Percentiles rank a stretch among this genome's conserved stretches.
Evolutionary conservation across 2,329 filamentous ascomycete genomes (phyloP).

Genomic region (Pestalotiopsis sp.): DNA sequence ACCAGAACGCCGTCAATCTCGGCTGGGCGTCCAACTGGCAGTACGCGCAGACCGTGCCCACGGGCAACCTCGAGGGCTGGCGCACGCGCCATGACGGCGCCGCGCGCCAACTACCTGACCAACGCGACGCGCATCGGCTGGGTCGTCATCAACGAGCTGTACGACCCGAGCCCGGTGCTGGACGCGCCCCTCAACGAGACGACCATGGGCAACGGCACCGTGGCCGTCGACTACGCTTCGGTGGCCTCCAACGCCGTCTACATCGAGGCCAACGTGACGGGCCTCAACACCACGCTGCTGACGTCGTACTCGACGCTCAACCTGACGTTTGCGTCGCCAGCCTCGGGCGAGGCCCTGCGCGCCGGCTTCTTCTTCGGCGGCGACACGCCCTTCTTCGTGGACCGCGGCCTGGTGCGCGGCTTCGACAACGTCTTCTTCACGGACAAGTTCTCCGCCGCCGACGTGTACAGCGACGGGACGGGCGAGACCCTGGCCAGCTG

Average conservation of each 20-base stretch:
- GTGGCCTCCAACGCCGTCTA: slow-evolving; percentile 55
- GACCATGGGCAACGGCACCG: slow-evolving; percentile 48
- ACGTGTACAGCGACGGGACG: slow-evolving; percentile 26
- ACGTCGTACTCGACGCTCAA: slow-evolving; percentile 41
- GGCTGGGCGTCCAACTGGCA: slow-evolving; percentile 65
- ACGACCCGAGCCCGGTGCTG: slow-evolving; percentile 51
- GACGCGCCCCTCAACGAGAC: slow-evolving; percentile 46
- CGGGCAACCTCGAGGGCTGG: slow-evolving; percentile 54
- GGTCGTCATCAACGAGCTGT: slow-evolving; percentile 52
- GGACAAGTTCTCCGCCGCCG: slow-evolving; percentile 47
- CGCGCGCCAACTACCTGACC: slow-evolving; percentile 54
- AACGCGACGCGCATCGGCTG: slow-evolving; percentile 54
- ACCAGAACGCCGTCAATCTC: slow-evolving; percentile 47
- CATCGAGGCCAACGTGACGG: slow-evolving; percentile 53
- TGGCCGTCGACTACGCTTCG: slow-evolving; percentile 53
- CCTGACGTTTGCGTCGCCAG: slow-evolving; percentile 55
- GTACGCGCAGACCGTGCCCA: slow-evolving; percentile 58
- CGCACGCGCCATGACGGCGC: slow-evolving; percentile 54
- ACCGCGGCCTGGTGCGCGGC: slow-evolving; percentile 49
- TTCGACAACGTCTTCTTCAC: slow-evolving; percentile 60
- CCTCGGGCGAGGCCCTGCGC: slow-evolving; percentile 49
- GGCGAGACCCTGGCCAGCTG: slow-evolving; percentile 18
- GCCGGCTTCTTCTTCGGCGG: slow-evolving; percentile 53
- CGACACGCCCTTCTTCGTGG: slow-evolving; percentile 52
- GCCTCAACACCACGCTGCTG: slow-evolving; percentile 27